phyloP scores from a whole-genome alignment of 331 rosid species.

The Telfairia occidentalis region DNA sequence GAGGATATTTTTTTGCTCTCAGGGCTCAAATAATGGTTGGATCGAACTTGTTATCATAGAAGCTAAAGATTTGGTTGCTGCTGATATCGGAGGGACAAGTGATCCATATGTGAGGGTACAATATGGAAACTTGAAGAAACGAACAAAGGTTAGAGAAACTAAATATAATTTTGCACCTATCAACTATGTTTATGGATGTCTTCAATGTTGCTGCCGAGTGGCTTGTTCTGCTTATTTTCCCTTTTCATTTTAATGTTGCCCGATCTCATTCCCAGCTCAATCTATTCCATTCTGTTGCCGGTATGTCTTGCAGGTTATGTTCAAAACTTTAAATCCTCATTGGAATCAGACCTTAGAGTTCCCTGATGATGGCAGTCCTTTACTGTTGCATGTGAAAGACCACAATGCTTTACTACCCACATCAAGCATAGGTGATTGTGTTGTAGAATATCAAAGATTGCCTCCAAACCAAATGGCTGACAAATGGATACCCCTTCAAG shows the following conservation, averaged over 20 bases:
- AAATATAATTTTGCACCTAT: background rate
- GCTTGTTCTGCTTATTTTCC: constrained; percentile 2
- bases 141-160: constrained; percentile 57
- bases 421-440: constrained; percentile 73
- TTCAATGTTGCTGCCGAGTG: background rate
- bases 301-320: constrained; percentile 42
- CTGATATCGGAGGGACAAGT: constrained; percentile 96
- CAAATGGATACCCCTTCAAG: constrained; percentile 98
- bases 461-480: constrained; percentile 66
- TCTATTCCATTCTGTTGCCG: constrained; percentile 5
- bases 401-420: constrained; percentile 66
- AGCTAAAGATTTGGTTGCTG: constrained; percentile 83
- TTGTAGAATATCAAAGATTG: constrained; percentile 74
- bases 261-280: background rate
- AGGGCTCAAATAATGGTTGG: constrained; percentile 63
- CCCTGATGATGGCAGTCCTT: constrained; percentile 71
- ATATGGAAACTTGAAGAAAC: constrained; percentile 70
- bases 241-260: background rate
- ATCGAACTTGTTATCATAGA: constrained; percentile 80
- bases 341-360: constrained; percentile 97
- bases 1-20: constrained; percentile 7
- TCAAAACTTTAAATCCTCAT: constrained; percentile 62
- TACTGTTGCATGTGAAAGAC: constrained; percentile 69
- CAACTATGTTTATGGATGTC: background rate
- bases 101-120: constrained; percentile 91